These are phyloP conservation scores for Triticum aestivum DNA, from an alignment of 176 grass and related monocot genomes.

Conservation along the genomic window IWGSC_CS_RefSeq_v2.1 NC_057804.1:574027243-574027742, in stretches of 20 bases:
- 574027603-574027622: slow-evolving; percentile 70
- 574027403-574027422: slow-evolving; percentile 87
- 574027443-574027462: slow-evolving; percentile 67
- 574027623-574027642: slow-evolving; percentile 78
- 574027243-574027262: slow-evolving; percentile 71
- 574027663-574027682: slow-evolving; percentile 81
- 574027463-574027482: slow-evolving; percentile 81
- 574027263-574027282: slow-evolving; percentile 55
- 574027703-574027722: slow-evolving; percentile 62
- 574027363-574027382: slow-evolving; percentile 73
- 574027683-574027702: slow-evolving; percentile 90
- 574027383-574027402: slow-evolving; percentile 80
- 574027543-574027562: slow-evolving; percentile 72
- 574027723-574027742: slow-evolving; percentile 27
- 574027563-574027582: slow-evolving; percentile 75
- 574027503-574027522: slow-evolving; percentile 68
- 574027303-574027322: slow-evolving; percentile 64
- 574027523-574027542: slow-evolving; percentile 62
- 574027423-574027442: slow-evolving; percentile 78
- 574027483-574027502: slow-evolving; percentile 79
- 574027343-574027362: slow-evolving; percentile 79
- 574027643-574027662: slow-evolving; percentile 90
- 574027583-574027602: slow-evolving; percentile 83
- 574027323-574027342: slow-evolving; percentile 77
- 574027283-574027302: slow-evolving; percentile 59